Evolutionary conservation across 352 stramenopile genomes (phyloP).

Genomic region (Blastocystis sp.): DNA sequence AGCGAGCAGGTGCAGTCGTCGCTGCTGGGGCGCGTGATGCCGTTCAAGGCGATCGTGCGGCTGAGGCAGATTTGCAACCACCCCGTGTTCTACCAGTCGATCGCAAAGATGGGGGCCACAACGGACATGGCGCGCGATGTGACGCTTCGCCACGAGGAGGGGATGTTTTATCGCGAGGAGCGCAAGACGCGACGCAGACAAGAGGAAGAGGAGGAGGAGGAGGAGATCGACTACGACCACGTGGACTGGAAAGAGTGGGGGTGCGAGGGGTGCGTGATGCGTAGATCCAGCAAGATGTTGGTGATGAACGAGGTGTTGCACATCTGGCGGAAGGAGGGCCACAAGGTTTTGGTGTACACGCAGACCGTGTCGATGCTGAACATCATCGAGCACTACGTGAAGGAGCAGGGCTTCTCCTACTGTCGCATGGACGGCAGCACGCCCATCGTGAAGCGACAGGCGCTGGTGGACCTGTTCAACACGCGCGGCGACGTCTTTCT

Average conservation of each 20-base stretch:
- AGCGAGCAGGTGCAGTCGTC: conserved; percentile 57
- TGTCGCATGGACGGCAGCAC: conserved; percentile 94
- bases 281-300: conserved; percentile 90
- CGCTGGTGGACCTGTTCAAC: conserved; percentile 95
- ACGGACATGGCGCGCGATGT: conserved; percentile 76
- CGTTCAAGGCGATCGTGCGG: conserved; percentile 88
- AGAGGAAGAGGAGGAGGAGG: conserved; percentile 46
- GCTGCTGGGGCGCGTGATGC: conserved; percentile 39
- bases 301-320: conserved; percentile 92
- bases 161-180: conserved; percentile 67
- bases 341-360: conserved; percentile 95
- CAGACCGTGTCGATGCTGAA: conserved; percentile 95
- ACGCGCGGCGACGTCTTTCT: conserved; percentile 82
- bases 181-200: neutral
- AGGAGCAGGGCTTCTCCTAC: conserved; percentile 84
- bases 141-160: conserved; percentile 71
- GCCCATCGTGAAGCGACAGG: conserved; percentile 88
- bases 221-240: conserved; percentile 1
- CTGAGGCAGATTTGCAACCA: conserved; percentile 98
- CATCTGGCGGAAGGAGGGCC: conserved; percentile 90
- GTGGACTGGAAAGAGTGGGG: conserved; percentile 40
- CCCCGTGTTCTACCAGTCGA: conserved; percentile 83
- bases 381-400: conserved; percentile 91
- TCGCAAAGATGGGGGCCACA: conserved; percentile 74
- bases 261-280: conserved; percentile 75